phyloP scores from a whole-genome alignment of 2,329 filamentous ascomycete species.

The Dactylellina parvicollis region DNA sequence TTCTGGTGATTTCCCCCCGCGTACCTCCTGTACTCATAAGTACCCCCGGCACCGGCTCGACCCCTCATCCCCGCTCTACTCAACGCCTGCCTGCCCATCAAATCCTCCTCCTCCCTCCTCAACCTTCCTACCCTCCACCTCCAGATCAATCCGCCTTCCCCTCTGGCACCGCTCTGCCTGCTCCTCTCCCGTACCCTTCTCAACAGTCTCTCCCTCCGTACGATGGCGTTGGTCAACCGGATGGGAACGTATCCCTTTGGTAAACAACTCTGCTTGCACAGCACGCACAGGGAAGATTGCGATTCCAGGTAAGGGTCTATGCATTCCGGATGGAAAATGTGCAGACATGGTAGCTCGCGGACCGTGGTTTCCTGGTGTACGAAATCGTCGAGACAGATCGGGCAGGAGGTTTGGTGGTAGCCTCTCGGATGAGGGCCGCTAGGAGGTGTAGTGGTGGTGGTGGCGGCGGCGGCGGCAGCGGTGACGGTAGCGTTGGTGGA shows the following conservation, averaged over 20 bases:
- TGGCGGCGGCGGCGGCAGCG: not conserved
- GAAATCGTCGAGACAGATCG: constrained; percentile 90
- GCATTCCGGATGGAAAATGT: constrained; percentile 93
- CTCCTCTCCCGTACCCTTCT: constrained; percentile 69
- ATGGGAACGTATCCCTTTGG: constrained; percentile 73
- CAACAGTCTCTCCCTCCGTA: constrained; percentile 78
- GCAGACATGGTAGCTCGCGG: constrained; percentile 85
- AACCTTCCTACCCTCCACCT: constrained; percentile 45
- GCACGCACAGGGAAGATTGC: constrained; percentile 85
- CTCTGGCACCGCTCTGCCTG: not conserved
- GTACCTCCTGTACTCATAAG: constrained; percentile 15
- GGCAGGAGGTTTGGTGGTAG: constrained; percentile 80
- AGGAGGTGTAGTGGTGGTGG: no score
- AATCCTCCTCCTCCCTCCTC: constrained; percentile 43
- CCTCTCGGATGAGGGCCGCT: no score
- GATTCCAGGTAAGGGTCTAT: constrained; percentile 83
- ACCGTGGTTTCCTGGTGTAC: constrained; percentile 75
- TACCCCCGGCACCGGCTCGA: constrained; percentile 3
- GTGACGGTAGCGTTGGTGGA: constrained; percentile 8
- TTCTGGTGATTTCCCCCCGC: not conserved
- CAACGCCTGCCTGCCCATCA: constrained; percentile 41
- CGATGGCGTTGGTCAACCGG: constrained; percentile 84
- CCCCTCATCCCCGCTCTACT: constrained; percentile 23
- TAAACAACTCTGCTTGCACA: constrained; percentile 86
- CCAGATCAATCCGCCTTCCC: constrained; percentile 28